Evolutionary conservation across 2,329 filamentous ascomycete genomes (phyloP).

Genomic region (Claviceps arundinis): DNA sequence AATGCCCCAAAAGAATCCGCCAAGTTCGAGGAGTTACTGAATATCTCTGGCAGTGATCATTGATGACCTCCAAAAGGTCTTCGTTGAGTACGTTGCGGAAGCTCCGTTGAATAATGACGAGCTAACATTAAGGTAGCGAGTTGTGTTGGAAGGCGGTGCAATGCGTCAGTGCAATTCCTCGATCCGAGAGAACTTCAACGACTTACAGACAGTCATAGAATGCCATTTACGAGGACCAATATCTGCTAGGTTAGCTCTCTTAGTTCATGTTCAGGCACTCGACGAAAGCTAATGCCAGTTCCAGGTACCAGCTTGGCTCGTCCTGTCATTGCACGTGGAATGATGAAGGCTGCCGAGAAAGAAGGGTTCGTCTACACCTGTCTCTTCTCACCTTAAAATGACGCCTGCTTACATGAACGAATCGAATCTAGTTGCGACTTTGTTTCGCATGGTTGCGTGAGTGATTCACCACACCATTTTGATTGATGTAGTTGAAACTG

Average conservation of each 20-base stretch:
- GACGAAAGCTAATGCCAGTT: neutral
- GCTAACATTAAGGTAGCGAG: conserved; percentile 19
- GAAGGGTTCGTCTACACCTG: neutral
- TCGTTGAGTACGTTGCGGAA: conserved; percentile 40
- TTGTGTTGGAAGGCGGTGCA: conserved; percentile 65
- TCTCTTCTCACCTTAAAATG: neutral
- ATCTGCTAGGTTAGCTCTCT: conserved; percentile 12
- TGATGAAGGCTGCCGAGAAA: conserved; percentile 20
- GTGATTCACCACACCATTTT: neutral
- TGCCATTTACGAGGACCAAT: conserved; percentile 46
- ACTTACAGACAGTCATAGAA: conserved; percentile 17
- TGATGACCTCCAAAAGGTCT: conserved; percentile 53
- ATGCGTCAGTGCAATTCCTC: conserved; percentile 6
- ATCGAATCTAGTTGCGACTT: neutral
- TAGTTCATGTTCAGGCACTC: neutral
- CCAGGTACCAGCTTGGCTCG: conserved; percentile 46
- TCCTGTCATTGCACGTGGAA: conserved; percentile 49
- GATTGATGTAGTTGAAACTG: neutral
- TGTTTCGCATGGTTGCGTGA: conserved; percentile 2
- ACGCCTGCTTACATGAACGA: neutral
- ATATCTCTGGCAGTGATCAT: conserved; percentile 27
- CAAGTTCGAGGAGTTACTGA: neutral
- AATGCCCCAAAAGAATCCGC: neutral
- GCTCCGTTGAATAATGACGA: neutral
- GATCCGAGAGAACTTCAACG: neutral